Evolutionary conservation across 352 stramenopile species (phyloP), one percentile per base, ranked within the genome.

Genomic region (Globisporangium viniferum): DNA sequence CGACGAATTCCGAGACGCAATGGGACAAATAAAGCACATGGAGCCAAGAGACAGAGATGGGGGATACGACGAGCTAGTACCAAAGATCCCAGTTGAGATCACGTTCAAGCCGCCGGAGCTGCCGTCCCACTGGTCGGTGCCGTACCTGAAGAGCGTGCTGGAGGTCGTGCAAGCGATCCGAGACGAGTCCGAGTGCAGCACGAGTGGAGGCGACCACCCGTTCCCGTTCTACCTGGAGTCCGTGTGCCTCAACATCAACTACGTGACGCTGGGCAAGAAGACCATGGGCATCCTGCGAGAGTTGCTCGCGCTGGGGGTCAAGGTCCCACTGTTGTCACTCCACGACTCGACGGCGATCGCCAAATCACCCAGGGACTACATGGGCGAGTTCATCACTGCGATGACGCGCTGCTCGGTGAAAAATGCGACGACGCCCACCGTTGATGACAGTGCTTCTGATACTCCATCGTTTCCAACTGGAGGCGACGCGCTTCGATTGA

Each of bases 141-240:
- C 58, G 57, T 70, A 65, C 65, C 57, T 70, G 31, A 59, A 51
- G 57, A 70, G 65, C 65, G 57, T 70, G n/a, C 20, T 64, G 15
- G 65, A 70, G 56, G 54, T 64, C 20, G 65, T 70, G 31, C 65
- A 70, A 33, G 65, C 65, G 6, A 66, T 70, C 46, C 48, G 27
- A 27, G 65, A 70, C 18, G 65, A 70, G 35, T 64, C 46, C 1
- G 65, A 66, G 18, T 60, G 44, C 46, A 64, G 44, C 36, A 68
- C 62, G 1, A 68, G 62, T n/a, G 49, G 51, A 18, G 62, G 62
- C 9, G 35, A 61, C 14, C 31, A 66, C 44, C 22, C 56, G 27
- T 70, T 70, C 20, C 65, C 65, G 33, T 70, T 70, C 27, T 20
- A 15, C 9, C 18, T 70, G 2, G 41, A 65, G 9, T 36, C 56